A percentile compares a stretch with the other conserved stretches of the same genome.
phyloP scores from a whole-genome alignment of 495 filamentous ascomycete species.

The Viridothelium virens region DNA sequence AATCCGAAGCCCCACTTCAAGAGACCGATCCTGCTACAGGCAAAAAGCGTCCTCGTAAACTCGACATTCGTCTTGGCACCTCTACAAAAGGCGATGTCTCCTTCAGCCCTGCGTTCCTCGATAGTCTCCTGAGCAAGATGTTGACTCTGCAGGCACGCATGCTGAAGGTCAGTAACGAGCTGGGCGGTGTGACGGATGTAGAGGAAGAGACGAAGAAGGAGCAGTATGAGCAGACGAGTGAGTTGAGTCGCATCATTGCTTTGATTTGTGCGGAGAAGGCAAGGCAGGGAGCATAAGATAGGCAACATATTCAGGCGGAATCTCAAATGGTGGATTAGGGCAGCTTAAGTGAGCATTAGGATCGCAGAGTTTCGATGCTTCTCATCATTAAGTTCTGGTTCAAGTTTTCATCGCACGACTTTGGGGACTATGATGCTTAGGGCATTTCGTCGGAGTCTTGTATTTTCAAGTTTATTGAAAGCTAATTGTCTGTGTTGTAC shows the following conservation, averaged over 20 bases:
- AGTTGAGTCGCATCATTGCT: slow-evolving; percentile 37
- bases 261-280: slow-evolving; percentile 41
- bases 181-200: slow-evolving; percentile 31
- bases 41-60: slow-evolving; percentile 34
- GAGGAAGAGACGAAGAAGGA: slow-evolving; percentile 35
- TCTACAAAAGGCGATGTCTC: slow-evolving; percentile 26
- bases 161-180: slow-evolving; percentile 32
- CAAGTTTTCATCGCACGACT: neutral
- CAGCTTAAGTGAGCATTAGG: neutral
- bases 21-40: slow-evolving; percentile 14
- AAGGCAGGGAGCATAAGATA: slow-evolving; percentile 32
- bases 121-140: slow-evolving; percentile 39
- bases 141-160: slow-evolving; percentile 36
- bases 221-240: slow-evolving; percentile 36
- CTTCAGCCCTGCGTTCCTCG: slow-evolving; percentile 39
- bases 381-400: neutral
- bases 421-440: too few species aligned
- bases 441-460: too few species aligned
- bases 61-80: slow-evolving; percentile 34
- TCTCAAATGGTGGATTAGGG: neutral
- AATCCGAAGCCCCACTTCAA: slow-evolving; percentile 13
- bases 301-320: neutral
- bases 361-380: neutral
- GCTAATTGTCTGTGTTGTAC: too few species aligned
- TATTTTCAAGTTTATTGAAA: too few species aligned